Base-by-base conservation (phyloP, 805 yeast genomes). In the Wickerhamiella musiphila region DNA sequence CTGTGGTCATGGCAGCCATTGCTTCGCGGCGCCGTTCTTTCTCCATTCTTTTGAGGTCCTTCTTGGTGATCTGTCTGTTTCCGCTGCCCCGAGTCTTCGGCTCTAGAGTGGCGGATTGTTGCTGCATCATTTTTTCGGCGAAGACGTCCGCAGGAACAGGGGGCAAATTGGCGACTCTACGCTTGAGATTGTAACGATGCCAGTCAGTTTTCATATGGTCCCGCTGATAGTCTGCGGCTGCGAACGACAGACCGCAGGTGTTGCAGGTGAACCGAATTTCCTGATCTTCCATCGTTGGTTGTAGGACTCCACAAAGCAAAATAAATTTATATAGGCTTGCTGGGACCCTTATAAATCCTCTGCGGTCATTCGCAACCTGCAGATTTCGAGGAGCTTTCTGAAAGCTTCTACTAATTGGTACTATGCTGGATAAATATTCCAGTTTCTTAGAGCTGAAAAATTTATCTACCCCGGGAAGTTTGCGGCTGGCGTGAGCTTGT, bases 191-290 rank as follows among this genome's bases (percentile, higher is more conserved):
- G 55, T 90, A 90, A 40, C 98, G 67, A 51, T 90, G 98, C 98
- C 98, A 90, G 35, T 90, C 98, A 2, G 94, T 74, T 51, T 79
- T 82, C 98, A 90, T 90, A 52, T 90, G 98, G 41, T 66, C 66
- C 40, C 96, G 65, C 57, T 90, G 98, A 36, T 73, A 62, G 40
- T 75, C 90, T n/a, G 93, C 75, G 23, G 73, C 63, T 26, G 74
- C 69, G 49, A 90, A 90, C 28, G 73, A 73, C 41, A 82, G 70
- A 16, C 71, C 72, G 55, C 98, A 90, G 14, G 94, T 76, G 49
- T 84, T 79, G 57, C 98, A 90, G 9, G 94, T 82, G 52, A 65
- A 72, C 26, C 34, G 40, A 22, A 24, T 28, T 17, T 35, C 23
- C 18, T 15, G 12, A 24, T 36, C 40, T 21, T 29, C 31, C 35